Conservation (phyloP, 2,329 filamentous ascomycete genomes). For the Exserohilum turcica region DNA sequence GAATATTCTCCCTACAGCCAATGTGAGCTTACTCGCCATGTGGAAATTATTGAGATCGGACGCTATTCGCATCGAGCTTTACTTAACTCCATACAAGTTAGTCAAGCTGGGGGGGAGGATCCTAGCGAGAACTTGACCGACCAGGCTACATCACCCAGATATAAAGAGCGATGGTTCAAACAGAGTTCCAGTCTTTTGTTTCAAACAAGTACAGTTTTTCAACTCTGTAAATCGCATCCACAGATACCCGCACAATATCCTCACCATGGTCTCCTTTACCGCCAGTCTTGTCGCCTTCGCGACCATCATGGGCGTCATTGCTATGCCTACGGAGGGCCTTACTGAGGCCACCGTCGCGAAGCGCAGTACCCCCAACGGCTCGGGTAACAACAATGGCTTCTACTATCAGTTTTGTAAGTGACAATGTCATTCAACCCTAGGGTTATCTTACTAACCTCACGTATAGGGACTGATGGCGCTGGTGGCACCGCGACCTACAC, state of each 20-base stretch:
- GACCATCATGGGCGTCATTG: background rate
- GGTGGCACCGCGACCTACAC: background rate
- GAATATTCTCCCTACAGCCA: background rate
- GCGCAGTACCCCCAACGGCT: background rate
- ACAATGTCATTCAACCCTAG: background rate
- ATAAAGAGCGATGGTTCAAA: background rate
- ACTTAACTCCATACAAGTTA: too few species aligned
- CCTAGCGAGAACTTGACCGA: background rate
- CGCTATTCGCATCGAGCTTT: background rate
- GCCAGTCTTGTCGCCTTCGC: background rate
- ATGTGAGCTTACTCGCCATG: background rate
- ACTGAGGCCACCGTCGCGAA: background rate
- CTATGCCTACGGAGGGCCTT: background rate
- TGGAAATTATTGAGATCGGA: background rate
- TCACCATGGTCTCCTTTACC: background rate
- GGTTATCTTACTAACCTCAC: background rate
- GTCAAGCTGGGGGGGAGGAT: too few species aligned
- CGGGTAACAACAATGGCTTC: background rate
- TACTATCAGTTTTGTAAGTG: constrained; percentile 1
- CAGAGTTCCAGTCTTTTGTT: background rate
- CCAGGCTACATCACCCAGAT: background rate
- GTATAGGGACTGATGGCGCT: background rate
- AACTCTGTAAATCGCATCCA: background rate
- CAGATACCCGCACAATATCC: background rate
- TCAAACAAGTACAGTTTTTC: background rate